A percentile compares a stretch with the other conserved stretches of the same genome.
Conservation (phyloP, 352 stramenopile species). For the Elongisporangium anandrum region DNA sequence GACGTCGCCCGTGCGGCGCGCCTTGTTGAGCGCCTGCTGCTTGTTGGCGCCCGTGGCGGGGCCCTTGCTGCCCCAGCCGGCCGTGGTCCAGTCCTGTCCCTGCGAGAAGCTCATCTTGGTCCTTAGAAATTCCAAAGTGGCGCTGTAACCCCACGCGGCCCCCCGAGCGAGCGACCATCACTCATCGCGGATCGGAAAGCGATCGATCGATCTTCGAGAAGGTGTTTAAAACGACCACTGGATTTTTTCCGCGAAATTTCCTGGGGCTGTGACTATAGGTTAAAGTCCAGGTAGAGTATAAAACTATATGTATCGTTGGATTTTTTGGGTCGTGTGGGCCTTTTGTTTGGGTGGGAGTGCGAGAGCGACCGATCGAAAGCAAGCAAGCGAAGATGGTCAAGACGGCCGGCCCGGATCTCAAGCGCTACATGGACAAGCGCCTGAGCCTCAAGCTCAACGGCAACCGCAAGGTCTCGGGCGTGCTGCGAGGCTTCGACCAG, state of each 20-base stretch:
- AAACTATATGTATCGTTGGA: neutral
- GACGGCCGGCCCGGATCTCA: constrained; percentile 77
- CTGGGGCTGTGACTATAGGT: neutral
- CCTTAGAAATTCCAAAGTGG: neutral
- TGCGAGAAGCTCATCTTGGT: constrained; percentile 59
- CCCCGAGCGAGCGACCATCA: constrained; percentile 13
- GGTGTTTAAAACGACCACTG: neutral
- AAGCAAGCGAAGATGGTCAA: constrained; percentile 56
- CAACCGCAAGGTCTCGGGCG: constrained; percentile 92
- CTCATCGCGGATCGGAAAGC: constrained; percentile 5
- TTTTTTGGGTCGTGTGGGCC: neutral
- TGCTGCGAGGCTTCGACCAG: constrained; percentile 94
- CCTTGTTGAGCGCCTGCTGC: constrained; percentile 65
- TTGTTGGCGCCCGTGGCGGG: constrained; percentile 53
- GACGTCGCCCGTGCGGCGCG: constrained; percentile 65
- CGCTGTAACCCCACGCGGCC: neutral
- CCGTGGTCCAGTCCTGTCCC: constrained; percentile 73
- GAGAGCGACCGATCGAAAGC: neutral
- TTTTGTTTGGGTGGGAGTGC: neutral
- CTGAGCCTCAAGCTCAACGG: constrained; percentile 93
- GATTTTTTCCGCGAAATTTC: neutral
- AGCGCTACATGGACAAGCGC: constrained; percentile 95
- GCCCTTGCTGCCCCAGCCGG: constrained; percentile 73
- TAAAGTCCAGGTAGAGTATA: neutral
- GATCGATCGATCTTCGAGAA: neutral